A percentile compares a stretch with the other conserved stretches of the same genome.
Conservation (phyloP, 345 rosid genomes). For the Aquilaria malaccensis region DNA sequence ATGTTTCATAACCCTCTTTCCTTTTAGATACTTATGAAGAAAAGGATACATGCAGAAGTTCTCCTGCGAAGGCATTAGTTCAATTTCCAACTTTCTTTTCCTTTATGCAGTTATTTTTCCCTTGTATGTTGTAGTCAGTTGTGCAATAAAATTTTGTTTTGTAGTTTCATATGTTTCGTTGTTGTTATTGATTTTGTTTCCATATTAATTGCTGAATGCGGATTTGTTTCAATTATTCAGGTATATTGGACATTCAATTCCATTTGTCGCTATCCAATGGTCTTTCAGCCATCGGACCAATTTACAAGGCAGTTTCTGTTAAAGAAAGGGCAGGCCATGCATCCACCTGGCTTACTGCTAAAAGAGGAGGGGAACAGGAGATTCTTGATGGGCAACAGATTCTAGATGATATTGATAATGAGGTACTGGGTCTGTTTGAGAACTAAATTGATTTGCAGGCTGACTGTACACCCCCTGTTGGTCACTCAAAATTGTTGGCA, state of each 20-base stretch:
- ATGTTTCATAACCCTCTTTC: too few species aligned
- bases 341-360: constrained; percentile 61
- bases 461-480: too few species aligned
- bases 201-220: not conserved
- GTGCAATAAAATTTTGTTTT: not conserved
- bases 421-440: constrained; percentile 30
- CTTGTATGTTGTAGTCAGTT: not conserved
- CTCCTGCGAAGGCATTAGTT: not conserved
- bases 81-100: not conserved
- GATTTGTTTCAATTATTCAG: constrained; percentile 31
- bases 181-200: not conserved
- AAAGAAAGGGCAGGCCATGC: constrained; percentile 5
- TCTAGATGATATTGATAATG: constrained; percentile 34
- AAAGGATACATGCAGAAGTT: not conserved
- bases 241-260: constrained; percentile 50
- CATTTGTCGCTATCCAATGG: constrained; percentile 59
- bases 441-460: not conserved
- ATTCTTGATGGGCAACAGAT: constrained; percentile 63
- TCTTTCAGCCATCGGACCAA: constrained; percentile 51
- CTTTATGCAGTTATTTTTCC: not conserved
- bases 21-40: not conserved
- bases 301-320: constrained; percentile 56
- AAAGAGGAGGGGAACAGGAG: constrained; percentile 50
- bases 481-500: not conserved
- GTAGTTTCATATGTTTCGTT: not conserved